phyloP scores from a whole-genome alignment of 768 basidiomycete species.

The Ephemerocybe angulata region DNA sequence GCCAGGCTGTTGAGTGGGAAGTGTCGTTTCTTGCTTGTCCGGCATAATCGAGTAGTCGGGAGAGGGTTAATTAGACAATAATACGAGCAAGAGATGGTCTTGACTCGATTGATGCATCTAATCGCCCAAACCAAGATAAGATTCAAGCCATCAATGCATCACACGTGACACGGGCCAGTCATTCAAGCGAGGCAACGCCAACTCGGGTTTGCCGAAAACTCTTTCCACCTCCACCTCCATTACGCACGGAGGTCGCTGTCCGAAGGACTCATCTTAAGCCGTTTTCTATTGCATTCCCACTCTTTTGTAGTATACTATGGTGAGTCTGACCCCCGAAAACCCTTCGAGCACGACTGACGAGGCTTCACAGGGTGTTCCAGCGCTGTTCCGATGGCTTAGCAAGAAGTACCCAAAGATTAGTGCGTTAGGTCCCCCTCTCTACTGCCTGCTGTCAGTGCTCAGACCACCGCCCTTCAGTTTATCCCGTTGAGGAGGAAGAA shows the following conservation, averaged over 20 bases:
- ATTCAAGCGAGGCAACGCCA: background rate
- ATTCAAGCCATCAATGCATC: background rate
- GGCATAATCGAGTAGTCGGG: conserved; percentile 34
- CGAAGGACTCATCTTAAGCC: background rate
- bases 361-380: conserved; percentile 81
- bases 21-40: conserved; percentile 28
- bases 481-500: conserved; percentile 82
- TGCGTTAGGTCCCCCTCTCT: conserved; percentile 32
- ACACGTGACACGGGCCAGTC: background rate
- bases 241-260: background rate
- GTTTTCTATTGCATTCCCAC: background rate
- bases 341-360: background rate
- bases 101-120: background rate
- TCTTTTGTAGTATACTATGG: background rate
- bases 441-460: background rate
- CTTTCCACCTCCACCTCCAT: background rate
- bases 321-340: background rate
- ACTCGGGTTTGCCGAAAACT: background rate
- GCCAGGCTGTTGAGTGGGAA: conserved; percentile 19
- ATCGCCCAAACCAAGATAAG: no score
- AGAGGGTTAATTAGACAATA: background rate
- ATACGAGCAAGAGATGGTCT: background rate
- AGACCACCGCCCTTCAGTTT: conserved; percentile 40
- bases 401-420: conserved; percentile 98
- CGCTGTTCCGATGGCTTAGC: conserved; percentile 96